Percentiles rank a stretch among this genome's conserved stretches.
Conservation (phyloP, 78 protist genomes). For the Dictyostelium firmibasis region DNA sequence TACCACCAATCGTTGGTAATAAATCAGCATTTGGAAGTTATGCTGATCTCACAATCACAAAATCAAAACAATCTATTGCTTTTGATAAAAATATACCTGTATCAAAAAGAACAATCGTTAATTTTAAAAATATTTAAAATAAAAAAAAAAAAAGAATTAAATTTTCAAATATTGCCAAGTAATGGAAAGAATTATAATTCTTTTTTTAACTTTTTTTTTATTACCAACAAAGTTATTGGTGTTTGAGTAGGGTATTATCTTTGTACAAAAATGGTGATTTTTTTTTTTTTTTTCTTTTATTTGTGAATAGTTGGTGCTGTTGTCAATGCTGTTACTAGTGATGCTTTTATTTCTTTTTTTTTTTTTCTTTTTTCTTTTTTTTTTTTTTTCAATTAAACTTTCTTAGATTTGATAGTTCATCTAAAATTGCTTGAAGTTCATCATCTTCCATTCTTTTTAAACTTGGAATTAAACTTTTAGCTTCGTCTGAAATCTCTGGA, state of each 20-base stretch:
- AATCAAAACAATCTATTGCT: background rate
- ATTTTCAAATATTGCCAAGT: background rate
- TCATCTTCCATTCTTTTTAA: conserved; percentile 37
- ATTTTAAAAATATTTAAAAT: conserved; percentile 20
- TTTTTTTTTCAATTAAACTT: conserved; percentile 36
- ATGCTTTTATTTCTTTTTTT: too few relatives aligned
- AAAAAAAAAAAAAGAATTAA: background rate
- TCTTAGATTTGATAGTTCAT: conserved; percentile 67
- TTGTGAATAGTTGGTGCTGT: background rate
- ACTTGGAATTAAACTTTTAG: conserved; percentile 68
- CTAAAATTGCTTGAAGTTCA: conserved; percentile 60
- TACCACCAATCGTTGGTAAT: background rate
- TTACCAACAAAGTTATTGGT: background rate
- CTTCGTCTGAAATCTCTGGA: conserved; percentile 66
- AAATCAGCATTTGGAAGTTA: background rate
- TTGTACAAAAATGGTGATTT: background rate
- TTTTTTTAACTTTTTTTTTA: too few relatives aligned
- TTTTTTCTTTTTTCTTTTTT: too few relatives aligned
- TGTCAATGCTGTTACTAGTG: too few relatives aligned
- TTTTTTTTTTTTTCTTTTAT: background rate
- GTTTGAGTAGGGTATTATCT: too few relatives aligned
- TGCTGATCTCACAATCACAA: background rate
- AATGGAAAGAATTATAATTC: too few relatives aligned
- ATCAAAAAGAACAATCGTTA: conserved; percentile 9
- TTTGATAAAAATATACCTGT: conserved; percentile 1